These are phyloP conservation scores for Copromyces sp. DNA, from an alignment of 495 filamentous ascomycete genomes.

Conservation along the genomic window DNA sequence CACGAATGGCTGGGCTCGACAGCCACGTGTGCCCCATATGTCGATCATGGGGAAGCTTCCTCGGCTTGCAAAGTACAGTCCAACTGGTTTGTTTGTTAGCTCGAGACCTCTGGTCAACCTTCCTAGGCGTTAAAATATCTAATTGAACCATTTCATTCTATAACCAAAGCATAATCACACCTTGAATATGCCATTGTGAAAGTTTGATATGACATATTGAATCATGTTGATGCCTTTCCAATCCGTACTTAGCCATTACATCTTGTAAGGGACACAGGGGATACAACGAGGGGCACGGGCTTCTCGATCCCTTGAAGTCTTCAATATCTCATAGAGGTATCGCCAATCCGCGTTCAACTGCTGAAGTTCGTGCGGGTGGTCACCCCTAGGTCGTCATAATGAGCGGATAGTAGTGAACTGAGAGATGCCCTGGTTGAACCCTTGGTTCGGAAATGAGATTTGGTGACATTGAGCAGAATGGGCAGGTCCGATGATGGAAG, in stretches of 20 bases:
- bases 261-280: not conserved
- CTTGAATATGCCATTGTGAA: too few relatives aligned
- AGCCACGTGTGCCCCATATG: not conserved
- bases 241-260: too few relatives aligned
- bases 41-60: not conserved
- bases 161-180: too few relatives aligned
- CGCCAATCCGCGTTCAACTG: not conserved
- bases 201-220: too few relatives aligned
- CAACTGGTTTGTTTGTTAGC: too few relatives aligned
- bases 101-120: too few relatives aligned
- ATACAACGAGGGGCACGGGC: not conserved
- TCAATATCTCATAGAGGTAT: not conserved
- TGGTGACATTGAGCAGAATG: not conserved
- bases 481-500: not conserved
- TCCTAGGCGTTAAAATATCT: too few relatives aligned
- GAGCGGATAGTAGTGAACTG: not conserved
- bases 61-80: not conserved
- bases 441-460: not conserved
- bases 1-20: not conserved
- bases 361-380: not conserved
- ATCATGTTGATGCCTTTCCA: too few relatives aligned
- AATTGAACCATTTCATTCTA: too few relatives aligned
- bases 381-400: not conserved
- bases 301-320: not conserved
- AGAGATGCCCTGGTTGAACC: not conserved